A percentile compares a stretch with the other conserved stretches of the same genome.
phyloP scores from a whole-genome alignment of 2,329 filamentous ascomycete genomes.

The Diaporthe velutina region DNA sequence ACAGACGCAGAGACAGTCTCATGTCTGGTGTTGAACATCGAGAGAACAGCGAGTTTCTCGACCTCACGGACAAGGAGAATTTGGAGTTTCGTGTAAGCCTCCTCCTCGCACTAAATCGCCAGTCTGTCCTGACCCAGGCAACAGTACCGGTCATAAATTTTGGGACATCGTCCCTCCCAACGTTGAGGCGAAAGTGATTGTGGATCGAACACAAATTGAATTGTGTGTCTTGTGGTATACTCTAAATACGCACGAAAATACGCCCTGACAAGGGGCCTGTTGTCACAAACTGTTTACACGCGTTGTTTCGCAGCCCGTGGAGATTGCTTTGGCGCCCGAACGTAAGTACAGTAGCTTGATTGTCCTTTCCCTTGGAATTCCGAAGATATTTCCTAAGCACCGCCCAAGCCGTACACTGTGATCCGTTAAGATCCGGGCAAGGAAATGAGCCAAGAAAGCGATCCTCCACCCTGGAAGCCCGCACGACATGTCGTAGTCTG shows the following conservation, averaged over 20 bases:
- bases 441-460: not conserved
- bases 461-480: not conserved
- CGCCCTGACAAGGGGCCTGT: not conserved
- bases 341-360: not conserved
- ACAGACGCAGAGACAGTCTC: conserved; percentile 36
- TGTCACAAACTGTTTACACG: not conserved
- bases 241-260: conserved; percentile 1
- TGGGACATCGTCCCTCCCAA: too few species aligned
- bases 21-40: conserved; percentile 40
- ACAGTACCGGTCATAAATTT: conserved; percentile 36
- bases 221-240: not conserved
- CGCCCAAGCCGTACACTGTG: not conserved
- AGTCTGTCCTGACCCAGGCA: conserved; percentile 21
- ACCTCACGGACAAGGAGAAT: conserved; percentile 50
- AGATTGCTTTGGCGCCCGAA: not conserved
- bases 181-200: not conserved
- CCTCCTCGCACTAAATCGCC: not conserved
- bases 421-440: not conserved
- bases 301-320: not conserved
- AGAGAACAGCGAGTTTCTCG: conserved; percentile 48
- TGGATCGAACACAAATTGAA: not conserved
- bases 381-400: not conserved
- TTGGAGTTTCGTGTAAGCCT: conserved; percentile 44
- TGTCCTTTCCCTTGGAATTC: not conserved
- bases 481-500: too few species aligned